Conservation (phyloP, 441 rosid genomes). For the Gossypium schwendimanii region DNA sequence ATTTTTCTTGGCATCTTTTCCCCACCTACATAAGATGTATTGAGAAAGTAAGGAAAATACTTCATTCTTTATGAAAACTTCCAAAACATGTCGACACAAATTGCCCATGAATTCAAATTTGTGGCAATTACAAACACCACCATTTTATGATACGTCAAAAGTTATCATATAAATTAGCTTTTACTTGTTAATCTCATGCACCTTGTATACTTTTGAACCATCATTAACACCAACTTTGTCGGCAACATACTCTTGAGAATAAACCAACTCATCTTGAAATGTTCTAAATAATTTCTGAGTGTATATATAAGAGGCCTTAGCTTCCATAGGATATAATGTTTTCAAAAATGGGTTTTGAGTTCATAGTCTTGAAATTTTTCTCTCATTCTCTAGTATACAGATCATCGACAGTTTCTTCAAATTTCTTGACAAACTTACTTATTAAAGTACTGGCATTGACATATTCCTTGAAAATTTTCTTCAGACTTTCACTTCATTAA, state of each 20-base stretch:
- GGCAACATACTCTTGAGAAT: neutral
- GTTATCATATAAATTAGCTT: neutral
- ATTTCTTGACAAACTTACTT: neutral
- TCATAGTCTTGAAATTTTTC: neutral
- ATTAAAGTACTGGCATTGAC: neutral
- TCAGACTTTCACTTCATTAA: neutral
- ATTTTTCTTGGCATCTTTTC: too few relatives aligned
- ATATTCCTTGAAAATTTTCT: neutral
- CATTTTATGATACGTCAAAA: neutral
- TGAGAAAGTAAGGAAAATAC: neutral
- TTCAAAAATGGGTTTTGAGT: neutral
- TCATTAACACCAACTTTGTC: neutral
- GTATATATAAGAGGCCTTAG: neutral
- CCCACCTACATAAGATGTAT: neutral
- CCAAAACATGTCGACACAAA: neutral
- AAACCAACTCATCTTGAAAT: neutral
- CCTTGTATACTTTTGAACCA: neutral
- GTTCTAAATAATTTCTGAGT: neutral
- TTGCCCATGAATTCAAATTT: neutral
- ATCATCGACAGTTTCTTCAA: neutral
- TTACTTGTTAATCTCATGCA: neutral
- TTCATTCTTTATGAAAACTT: neutral
- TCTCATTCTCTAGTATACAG: neutral
- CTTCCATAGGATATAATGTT: neutral
- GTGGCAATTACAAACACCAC: neutral